Conservation (phyloP, 768 basidiomycete genomes). For the Xerocomellus chrysenteron region DNA sequence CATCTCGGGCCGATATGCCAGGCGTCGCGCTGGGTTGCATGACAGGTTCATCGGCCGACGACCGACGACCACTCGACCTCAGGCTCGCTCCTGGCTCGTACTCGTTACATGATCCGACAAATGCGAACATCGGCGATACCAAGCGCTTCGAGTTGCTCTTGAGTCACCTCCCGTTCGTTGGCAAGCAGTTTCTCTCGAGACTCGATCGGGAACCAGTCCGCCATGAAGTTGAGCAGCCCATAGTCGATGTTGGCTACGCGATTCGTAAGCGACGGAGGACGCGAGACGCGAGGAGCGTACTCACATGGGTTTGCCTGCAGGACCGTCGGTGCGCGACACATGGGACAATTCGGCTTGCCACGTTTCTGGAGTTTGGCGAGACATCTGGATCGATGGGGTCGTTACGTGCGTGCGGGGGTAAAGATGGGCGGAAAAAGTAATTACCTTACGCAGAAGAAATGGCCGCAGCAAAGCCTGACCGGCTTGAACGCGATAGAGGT, state of each 20-base stretch:
- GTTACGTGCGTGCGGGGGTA: not conserved
- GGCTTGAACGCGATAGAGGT: conserved; percentile 92
- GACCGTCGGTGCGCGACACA: conserved; percentile 80
- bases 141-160: conserved; percentile 66
- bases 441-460: conserved; percentile 72
- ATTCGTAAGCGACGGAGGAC: not conserved
- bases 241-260: conserved; percentile 73
- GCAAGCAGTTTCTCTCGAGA: conserved; percentile 67
- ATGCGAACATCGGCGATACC: conserved; percentile 41
- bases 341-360: conserved; percentile 72
- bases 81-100: too few relatives aligned
- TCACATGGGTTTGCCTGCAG: conserved; percentile 72
- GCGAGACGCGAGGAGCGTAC: conserved; percentile 27
- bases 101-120: conserved; percentile 44
- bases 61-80: not conserved
- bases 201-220: conserved; percentile 90
- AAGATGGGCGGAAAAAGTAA: not conserved
- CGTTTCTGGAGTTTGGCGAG: conserved; percentile 91
- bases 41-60: not conserved
- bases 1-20: not conserved
- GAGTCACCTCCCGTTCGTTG: conserved; percentile 72
- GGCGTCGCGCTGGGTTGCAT: not conserved
- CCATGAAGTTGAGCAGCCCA: conserved; percentile 82
- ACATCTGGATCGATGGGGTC: conserved; percentile 41
- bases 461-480: conserved; percentile 75